Evolutionary conservation across 73 alveolate genomes (phyloP).

Genomic region (Paramecium caudatum): DNA sequence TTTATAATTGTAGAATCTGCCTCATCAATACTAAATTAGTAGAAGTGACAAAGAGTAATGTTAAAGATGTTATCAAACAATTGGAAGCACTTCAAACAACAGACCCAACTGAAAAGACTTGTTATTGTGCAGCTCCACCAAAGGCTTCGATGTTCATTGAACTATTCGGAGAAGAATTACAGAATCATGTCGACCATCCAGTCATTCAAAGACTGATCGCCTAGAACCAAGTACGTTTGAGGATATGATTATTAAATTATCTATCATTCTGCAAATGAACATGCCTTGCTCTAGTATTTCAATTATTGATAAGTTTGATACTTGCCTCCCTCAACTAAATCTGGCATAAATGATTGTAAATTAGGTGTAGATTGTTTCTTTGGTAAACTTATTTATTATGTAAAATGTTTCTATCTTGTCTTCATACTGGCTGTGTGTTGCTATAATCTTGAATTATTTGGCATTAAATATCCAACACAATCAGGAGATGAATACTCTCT

Average conservation of each 20-base stretch:
- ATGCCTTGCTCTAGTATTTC: constrained; percentile 65
- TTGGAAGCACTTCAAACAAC: constrained; percentile 39
- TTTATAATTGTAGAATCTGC: neutral
- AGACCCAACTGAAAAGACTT: constrained; percentile 34
- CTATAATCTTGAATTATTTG: constrained; percentile 51
- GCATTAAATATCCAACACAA: neutral
- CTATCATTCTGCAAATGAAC: constrained; percentile 46
- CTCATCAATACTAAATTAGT: constrained; percentile 37
- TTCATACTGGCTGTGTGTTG: neutral
- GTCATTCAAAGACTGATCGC: constrained; percentile 60
- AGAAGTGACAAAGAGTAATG: constrained; percentile 43
- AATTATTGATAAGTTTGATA: constrained; percentile 63
- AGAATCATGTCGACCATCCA: constrained; percentile 13
- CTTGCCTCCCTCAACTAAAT: constrained; percentile 43
- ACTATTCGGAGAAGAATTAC: constrained; percentile 11
- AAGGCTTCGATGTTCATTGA: constrained; percentile 12
- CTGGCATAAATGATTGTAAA: constrained; percentile 27
- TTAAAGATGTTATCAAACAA: constrained; percentile 3
- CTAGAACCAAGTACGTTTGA: constrained; percentile 45
- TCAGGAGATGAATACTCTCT: constrained; percentile 50
- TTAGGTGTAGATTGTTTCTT: constrained; percentile 1
- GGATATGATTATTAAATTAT: constrained; percentile 47
- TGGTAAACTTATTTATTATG: neutral
- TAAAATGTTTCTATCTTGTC: constrained; percentile 23
- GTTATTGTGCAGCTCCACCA: constrained; percentile 33